Base-by-base conservation (phyloP, 169 alveolate genomes). In the Theileria parva region DNA sequence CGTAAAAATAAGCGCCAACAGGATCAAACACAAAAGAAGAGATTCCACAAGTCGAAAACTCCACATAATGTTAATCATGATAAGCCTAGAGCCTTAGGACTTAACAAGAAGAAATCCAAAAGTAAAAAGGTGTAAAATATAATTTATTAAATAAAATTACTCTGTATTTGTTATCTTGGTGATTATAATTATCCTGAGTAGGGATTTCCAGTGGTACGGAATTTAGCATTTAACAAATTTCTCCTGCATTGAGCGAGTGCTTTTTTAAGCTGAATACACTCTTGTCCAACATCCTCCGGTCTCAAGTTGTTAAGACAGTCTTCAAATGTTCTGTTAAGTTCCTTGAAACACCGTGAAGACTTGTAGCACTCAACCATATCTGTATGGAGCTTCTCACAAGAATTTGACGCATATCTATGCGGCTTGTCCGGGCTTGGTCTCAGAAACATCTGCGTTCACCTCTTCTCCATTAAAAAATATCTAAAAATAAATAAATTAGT, bases 211-310 rank as follows among this genome's bases (percentile, higher is more conserved):
- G 80, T 68, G 61, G 80, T 67, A 53, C 92, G 44, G 72, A 27
- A 81, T 53, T 86, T 83, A 37, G 94, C 95, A 53, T 92, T 92
- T 23, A 91, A 65, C 21, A 92, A 51, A 65, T 92, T 92, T 15
- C 95, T 81, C 37, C 95, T 86, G 65, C 95, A 92, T 70, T 92
- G 95, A 7, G 93, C 95, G 69, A 86, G 86, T 0, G 95, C 92
- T 51, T 85, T 86, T 65, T 88, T 79, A 37, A 90, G 85, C 76
- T 79, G 84, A 63, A 92, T 80, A 77, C 95, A 92, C 66, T 91
- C 92, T 60, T 74, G 77, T 55, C 93, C 95, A 39, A 92, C 92
- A 44, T 85, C 93, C 30, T 79, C 86, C n/a, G 87, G 83, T 61
- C 92, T 67, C 34, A 80, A 92, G 74, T 87, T 91, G 63, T 81